Base-by-base conservation (phyloP, 371 early-diverging fungal species). In the Haplosporangium sp. region DNA sequence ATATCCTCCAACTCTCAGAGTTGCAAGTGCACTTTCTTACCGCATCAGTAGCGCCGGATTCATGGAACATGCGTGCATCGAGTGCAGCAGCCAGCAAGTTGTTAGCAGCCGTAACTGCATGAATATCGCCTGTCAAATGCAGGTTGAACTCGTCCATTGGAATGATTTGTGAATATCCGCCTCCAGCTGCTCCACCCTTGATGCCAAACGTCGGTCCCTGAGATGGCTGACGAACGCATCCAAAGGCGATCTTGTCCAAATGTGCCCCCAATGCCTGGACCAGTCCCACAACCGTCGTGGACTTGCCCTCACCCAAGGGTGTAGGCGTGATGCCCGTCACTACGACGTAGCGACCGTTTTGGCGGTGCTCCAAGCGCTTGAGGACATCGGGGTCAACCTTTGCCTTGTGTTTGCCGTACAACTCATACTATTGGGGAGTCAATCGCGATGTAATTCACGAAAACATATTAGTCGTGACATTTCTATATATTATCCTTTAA, bases 111-210 rank as follows among this genome's bases (percentile, higher is more conserved):
- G 95, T 91, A 64, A 98, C 94, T 40, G 98, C 98, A 74, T 98
- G 98, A 73, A 98, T 95, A 86, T 98, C 98, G 45, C 98, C 98
- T 1, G 98, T 98, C 85, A 98, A 85, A 67, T 98, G 98, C 65
- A 98, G 84, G 82, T 98, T 98, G 89, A 98, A 97, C 73, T 97
- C 96, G 69, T 97, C 96, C 98, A 98, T 98, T n/a, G 98, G 98
- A 66, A 98, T 96, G 53, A 98, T 95, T 82, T 98, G 98, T 18
- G 97, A 93, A 83, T 98, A 98, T 23, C 98, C 98, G 55, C 98
- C 98, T 58, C 98, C 98, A 21, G 98, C 98, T 46, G 98, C 98
- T 47, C 98, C 98, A 59, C 97, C 98, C 84, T 98, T 98, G 85
- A 98, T 97, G 54, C 98, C 98, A 74, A 98, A 97, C 5, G 98